Evolutionary conservation across 495 filamentous ascomycete species (phyloP), one percentile per base, ranked within the genome.

Genomic region (Parachaetomium inaequale): DNA sequence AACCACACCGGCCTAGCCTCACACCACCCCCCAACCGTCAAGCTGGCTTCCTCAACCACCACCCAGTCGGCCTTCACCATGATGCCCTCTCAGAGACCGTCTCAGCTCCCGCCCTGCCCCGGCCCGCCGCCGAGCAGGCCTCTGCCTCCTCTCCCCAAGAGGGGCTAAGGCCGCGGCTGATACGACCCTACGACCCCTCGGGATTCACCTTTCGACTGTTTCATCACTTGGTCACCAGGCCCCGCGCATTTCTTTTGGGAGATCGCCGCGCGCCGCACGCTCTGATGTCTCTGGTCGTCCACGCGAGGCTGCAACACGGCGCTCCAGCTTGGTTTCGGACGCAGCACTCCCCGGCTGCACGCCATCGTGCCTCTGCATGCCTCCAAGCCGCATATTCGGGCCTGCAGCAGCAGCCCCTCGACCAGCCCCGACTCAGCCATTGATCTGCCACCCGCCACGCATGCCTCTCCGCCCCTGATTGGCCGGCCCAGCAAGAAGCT

Each of bases 61-160:
- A 25, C 25, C 21, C 36, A 53, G 45, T 58, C 54, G 62, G 42
- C 25, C 60, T 56, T 61, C 68, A 69, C 67, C 78, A 84, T 73
- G 66, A 87, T 88, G 86, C 85, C 86, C 81, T 81, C 77, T 21
- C 82, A 89, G 76, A 84, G 85, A 69, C 82, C 87, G 55, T 84
- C 85, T 68, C 81, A 85, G 65, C 86, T 92, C 65, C 90, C 90
- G 81, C 90, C 90, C 66, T 92, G 88, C 84, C 90, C 90, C 4
- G 90, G 90, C 69, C 90, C 90, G 64, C 90, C 90, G 70, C 90
- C 90, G 40, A 90, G 86, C 77, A 84, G 90, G 62, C 90, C 90
- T 77, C 87, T 93, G 21, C 90, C 90, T 72, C 89, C 89, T 72
- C 83, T 91, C 40, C 89, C 89, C 69, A 89, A 89, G 80, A 84